A percentile compares a stretch with the other conserved stretches of the same genome.
phyloP scores from a whole-genome alignment of 31 red algal genomes.

The Odonthalia washingtoniensis region DNA sequence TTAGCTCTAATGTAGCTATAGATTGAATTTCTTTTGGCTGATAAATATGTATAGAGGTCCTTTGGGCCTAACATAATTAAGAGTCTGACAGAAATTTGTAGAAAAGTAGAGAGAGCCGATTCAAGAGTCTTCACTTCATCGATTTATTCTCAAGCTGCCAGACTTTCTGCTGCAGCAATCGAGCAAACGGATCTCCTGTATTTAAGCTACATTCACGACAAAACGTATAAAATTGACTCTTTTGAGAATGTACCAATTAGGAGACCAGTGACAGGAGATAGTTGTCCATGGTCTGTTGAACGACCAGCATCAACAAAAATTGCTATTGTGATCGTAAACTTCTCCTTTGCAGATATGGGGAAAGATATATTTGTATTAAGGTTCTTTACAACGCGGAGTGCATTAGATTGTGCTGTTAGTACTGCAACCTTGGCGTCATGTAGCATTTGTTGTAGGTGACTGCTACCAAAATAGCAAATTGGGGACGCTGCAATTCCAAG shows the following conservation, averaged over 20 bases:
- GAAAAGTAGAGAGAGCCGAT: neutral
- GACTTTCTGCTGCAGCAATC: conserved; percentile 16
- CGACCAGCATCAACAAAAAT: conserved; percentile 22
- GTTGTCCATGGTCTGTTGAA: conserved; percentile 16
- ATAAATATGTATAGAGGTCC: neutral
- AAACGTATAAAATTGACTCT: neutral
- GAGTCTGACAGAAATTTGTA: neutral
- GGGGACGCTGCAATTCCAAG: conserved; percentile 27
- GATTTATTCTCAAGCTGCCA: conserved; percentile 11
- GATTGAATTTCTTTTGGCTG: conserved; percentile 6
- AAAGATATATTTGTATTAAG: neutral
- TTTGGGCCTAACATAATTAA: neutral
- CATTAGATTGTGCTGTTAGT: neutral
- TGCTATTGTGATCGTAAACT: neutral
- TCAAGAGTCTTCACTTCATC: conserved; percentile 22
- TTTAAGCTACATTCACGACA: conserved; percentile 17
- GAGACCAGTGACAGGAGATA: neutral
- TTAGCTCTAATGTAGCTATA: conserved; percentile 7
- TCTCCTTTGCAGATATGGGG: neutral
- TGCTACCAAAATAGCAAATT: neutral
- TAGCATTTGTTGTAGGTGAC: neutral
- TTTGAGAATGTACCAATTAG: neutral
- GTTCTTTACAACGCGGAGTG: conserved; percentile 32
- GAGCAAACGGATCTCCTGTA: neutral
- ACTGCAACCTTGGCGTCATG: neutral